phyloP scores from a whole-genome alignment of 2,329 filamentous ascomycete species.

The Calonectria montana region DNA sequence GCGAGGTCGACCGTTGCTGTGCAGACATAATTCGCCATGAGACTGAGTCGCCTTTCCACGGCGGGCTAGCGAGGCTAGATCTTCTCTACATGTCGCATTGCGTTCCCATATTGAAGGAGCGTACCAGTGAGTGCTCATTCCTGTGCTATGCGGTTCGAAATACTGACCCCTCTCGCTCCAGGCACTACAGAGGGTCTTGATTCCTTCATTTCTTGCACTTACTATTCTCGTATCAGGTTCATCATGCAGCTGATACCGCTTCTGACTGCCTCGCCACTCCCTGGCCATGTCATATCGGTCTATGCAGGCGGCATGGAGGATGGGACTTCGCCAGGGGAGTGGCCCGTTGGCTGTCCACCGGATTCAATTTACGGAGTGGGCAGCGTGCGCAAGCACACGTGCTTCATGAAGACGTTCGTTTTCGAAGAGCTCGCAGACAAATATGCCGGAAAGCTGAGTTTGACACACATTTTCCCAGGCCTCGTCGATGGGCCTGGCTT shows the following conservation, averaged over 20 bases:
- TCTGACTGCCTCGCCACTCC: neutral
- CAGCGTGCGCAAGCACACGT: neutral
- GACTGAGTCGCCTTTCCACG: neutral
- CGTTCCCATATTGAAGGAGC: neutral
- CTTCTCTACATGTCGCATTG: neutral
- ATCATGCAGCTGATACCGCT: neutral
- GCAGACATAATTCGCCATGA: neutral
- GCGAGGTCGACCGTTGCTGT: neutral
- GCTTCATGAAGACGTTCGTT: neutral
- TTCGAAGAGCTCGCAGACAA: neutral
- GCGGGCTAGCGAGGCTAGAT: neutral
- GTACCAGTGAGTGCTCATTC: neutral
- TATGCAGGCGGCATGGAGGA: neutral
- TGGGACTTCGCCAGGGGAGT: neutral
- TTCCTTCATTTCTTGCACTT: neutral
- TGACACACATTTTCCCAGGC: neutral
- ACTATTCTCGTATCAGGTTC: neutral
- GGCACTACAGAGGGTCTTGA: neutral
- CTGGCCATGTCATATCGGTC: neutral
- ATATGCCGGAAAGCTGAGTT: neutral
- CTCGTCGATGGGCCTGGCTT: neutral
- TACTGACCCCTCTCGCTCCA: neutral
- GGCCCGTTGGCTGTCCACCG: neutral
- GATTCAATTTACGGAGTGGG: neutral
- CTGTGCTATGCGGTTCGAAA: accelerated